Evolutionary conservation across 2,329 filamentous ascomycete genomes (phyloP).

Genomic region (Huntiella abstrusa): DNA sequence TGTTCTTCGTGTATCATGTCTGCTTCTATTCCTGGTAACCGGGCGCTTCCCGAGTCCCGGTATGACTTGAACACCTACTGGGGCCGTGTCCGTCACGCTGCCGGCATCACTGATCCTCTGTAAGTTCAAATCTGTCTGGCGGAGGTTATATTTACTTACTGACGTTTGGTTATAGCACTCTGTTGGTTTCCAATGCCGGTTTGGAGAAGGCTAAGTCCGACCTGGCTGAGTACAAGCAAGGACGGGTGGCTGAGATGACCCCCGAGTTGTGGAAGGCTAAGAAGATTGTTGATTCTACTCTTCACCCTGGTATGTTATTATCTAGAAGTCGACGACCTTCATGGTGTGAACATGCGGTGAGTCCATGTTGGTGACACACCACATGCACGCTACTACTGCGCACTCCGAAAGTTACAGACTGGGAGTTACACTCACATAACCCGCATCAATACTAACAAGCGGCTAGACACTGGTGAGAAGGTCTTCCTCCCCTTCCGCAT

Average conservation of each 20-base stretch:
- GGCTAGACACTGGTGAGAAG: conserved; percentile 68
- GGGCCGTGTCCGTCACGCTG: conserved; percentile 80
- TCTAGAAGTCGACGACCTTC: not conserved
- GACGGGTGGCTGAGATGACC: conserved; percentile 61
- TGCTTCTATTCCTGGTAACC: conserved; percentile 43
- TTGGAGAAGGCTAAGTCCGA: conserved; percentile 74
- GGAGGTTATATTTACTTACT: not conserved
- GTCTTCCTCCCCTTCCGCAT: conserved; percentile 93
- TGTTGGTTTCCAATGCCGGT: conserved; percentile 59
- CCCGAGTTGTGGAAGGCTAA: conserved; percentile 87
- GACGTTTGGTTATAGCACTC: conserved; percentile 39
- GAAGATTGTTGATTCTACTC: conserved; percentile 88
- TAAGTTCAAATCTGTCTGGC: conserved; percentile 30
- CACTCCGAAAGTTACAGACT: too few species aligned
- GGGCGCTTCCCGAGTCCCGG: conserved; percentile 77
- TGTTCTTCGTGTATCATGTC: conserved; percentile 30
- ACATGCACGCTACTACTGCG: not conserved
- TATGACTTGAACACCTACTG: conserved; percentile 88
- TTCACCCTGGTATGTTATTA: conserved; percentile 61
- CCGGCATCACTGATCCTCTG: conserved; percentile 87
- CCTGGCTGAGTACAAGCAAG: conserved; percentile 72
- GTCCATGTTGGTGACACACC: not conserved
- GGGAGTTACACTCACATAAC: too few species aligned
- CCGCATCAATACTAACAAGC: not conserved
- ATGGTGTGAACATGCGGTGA: not conserved